Conservation (phyloP, 768 basidiomycete species). For the Leccinum pellstonianum region DNA sequence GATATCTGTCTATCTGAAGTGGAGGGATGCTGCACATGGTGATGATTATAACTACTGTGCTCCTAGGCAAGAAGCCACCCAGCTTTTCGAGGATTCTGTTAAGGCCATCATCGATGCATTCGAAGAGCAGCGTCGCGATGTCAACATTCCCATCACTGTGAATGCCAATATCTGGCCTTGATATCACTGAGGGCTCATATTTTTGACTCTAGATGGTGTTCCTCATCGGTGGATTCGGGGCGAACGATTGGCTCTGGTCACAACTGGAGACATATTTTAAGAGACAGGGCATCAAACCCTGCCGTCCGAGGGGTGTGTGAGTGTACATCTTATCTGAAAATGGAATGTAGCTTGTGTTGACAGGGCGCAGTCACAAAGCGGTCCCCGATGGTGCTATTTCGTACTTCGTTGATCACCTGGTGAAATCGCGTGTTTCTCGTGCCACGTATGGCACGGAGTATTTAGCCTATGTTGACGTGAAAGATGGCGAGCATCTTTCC, state of each 20-base stretch:
- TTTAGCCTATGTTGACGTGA: not conserved
- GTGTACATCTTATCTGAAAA: constrained; percentile 26
- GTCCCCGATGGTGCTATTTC: constrained; percentile 49
- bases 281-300: constrained; percentile 37
- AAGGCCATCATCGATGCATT: constrained; percentile 33
- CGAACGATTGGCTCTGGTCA: constrained; percentile 44
- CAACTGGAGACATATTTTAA: constrained; percentile 37
- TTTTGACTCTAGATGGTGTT: constrained; percentile 27
- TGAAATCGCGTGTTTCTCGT: constrained; percentile 43
- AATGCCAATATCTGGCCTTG: constrained; percentile 1
- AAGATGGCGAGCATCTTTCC: constrained; percentile 9
- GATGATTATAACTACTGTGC: not conserved
- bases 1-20: not conserved
- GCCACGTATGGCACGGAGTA: constrained; percentile 57
- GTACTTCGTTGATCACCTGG: constrained; percentile 42
- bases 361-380: constrained; percentile 35
- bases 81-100: constrained; percentile 44
- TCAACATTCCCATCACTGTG: constrained; percentile 30
- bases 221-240: constrained; percentile 52
- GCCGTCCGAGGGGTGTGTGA: constrained; percentile 47
- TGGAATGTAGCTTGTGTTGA: not conserved
- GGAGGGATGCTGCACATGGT: not conserved
- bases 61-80: constrained; percentile 34
- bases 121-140: constrained; percentile 23
- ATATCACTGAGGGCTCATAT: not conserved